Base-by-base conservation (phyloP, 108 stramenopile species). In the Phaeodactylum tricornutum region DNA sequence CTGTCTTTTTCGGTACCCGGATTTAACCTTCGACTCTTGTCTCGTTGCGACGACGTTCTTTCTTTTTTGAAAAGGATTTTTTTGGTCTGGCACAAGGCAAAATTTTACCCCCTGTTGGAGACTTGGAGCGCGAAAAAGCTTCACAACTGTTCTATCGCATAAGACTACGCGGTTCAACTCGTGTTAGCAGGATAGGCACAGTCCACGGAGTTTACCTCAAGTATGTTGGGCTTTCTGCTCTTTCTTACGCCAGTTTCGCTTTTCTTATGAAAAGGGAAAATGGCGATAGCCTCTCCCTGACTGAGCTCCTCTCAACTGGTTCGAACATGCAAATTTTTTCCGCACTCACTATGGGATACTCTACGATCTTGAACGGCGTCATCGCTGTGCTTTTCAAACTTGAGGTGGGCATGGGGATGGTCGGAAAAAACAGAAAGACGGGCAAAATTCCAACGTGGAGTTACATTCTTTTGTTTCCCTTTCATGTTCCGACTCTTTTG, bases 171-270 rank as follows among this genome's bases (percentile, higher is more conserved):
- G n/a, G n/a, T n/a, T n/a, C n/a, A n/a, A n/a, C n/a, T n/a, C n/a
- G n/a, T n/a, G n/a, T n/a, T n/a, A 9, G 9, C 33, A 49, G 3
- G 1, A 90, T 90, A 85, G 84, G 84, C 30, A 81, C 89, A 27
- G 89, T 92, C 29, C 84, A 92, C 52, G 89, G 89, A 46, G 81
- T 84, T 0, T 86, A 86, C 49, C 65, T 92, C 21, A 92, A 92
- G 52, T 92, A 92, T 56, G 89, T 92, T 29, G 89, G 77, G 29
- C 62, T 91, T 12, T 78, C 79, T 14, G 84, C 66, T 23, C 37
- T 85, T 15, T 84, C 82, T 14, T 74, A 76, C 57, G 73, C 67
- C 2, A 79, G 88, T 20, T 85, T 78, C 50, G 61, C 66, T 21
- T 49, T 66, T 29, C 43, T 87, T 32, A 43, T 62, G 25, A 59